phyloP scores from a whole-genome alignment of 345 rosid species.

The Pelargonium nanum region DNA sequence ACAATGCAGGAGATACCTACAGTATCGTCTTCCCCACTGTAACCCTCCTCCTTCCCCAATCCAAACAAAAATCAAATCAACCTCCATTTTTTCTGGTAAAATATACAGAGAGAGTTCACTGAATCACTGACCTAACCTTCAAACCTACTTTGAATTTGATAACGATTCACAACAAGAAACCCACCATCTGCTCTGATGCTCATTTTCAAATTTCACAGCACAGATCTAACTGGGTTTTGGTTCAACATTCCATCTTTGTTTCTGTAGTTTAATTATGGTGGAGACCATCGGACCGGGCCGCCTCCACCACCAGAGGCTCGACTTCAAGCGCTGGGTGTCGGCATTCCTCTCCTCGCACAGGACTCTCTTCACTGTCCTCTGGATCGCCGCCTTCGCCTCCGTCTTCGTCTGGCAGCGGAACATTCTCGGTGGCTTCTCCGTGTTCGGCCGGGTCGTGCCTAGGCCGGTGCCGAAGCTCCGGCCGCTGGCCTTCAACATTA shows the following conservation, averaged over 20 bases:
- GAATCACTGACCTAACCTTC: too few species aligned
- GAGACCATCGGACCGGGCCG: constrained; percentile 45
- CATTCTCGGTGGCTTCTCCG: constrained; percentile 29
- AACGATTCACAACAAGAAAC: too few species aligned
- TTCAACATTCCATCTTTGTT: not conserved
- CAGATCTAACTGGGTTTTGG: not conserved
- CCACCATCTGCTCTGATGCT: too few species aligned
- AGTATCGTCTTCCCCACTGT: too few species aligned
- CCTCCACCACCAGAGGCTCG: constrained; percentile 38
- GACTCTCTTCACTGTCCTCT: constrained; percentile 59
- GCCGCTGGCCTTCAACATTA: constrained; percentile 60
- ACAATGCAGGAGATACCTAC: too few species aligned
- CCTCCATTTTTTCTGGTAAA: too few species aligned
- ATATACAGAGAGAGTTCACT: too few species aligned
- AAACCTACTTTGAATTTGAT: too few species aligned
- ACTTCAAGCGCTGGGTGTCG: constrained; percentile 46
- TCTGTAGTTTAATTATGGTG: constrained; percentile 24
- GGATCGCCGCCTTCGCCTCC: constrained; percentile 75
- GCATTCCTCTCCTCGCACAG: constrained; percentile 58
- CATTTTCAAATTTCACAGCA: too few species aligned
- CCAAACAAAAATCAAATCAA: too few species aligned
- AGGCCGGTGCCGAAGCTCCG: constrained; percentile 45
- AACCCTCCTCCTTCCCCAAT: too few species aligned
- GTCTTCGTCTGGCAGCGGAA: constrained; percentile 74
- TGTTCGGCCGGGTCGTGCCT: constrained; percentile 28